These are phyloP conservation scores for Pistacia integerrima DNA, from an alignment of 345 rosid genomes.

Conservation along the genomic window DNA sequence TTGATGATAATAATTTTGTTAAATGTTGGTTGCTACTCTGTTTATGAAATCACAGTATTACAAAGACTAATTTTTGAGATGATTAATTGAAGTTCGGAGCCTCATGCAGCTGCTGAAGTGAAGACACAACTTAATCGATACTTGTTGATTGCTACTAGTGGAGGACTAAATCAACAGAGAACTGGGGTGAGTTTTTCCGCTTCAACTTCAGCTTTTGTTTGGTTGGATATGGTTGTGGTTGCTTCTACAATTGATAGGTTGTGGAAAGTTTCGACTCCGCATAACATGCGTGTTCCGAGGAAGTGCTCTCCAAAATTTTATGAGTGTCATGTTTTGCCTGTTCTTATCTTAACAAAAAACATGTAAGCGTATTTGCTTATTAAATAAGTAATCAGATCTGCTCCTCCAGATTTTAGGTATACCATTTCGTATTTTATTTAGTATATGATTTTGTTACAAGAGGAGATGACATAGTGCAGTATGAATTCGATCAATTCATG, in stretches of 20 bases:
- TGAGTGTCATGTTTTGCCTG: constrained; percentile 53
- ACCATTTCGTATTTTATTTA: too few species aligned
- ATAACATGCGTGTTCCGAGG: constrained; percentile 81
- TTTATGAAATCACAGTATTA: neutral
- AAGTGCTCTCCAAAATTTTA: constrained; percentile 73
- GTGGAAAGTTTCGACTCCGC: constrained; percentile 49
- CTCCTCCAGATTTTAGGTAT: neutral
- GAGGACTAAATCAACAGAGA: constrained; percentile 93
- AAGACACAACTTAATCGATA: constrained; percentile 61
- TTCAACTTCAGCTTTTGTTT: neutral
- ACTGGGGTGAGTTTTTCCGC: constrained; percentile 69
- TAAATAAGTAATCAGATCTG: neutral
- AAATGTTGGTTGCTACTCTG: neutral
- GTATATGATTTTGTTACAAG: neutral
- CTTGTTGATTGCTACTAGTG: constrained; percentile 84
- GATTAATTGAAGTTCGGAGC: neutral
- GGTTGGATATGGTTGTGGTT: neutral
- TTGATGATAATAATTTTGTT: neutral
- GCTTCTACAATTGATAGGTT: too few species aligned
- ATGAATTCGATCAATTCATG: neutral
- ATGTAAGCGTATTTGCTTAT: constrained; percentile 38
- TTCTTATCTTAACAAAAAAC: constrained; percentile 41
- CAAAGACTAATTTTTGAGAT: neutral
- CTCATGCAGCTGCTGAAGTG: constrained; percentile 44
- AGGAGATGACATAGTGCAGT: neutral